Base-by-base conservation (phyloP, 1,284 basidiomycete species). In the Exsudoporus floridanus region DNA sequence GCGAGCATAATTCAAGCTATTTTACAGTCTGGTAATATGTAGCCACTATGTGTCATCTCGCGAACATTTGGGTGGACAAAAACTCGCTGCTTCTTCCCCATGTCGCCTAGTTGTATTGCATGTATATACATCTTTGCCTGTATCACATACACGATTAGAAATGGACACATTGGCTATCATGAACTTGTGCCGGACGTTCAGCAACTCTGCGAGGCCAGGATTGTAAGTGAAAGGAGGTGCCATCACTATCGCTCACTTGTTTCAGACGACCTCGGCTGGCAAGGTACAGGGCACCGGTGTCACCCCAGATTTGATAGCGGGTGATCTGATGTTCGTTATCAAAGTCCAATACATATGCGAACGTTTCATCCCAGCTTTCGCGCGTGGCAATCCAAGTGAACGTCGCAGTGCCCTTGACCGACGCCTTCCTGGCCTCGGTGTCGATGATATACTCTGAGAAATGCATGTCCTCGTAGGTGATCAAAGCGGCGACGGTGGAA, bases 231-330 rank as follows among this genome's bases (percentile, higher is more conserved):
- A 46, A 28, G 13, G n/a, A 27, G 23, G 16, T 10, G 37, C 3
- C 7, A 34, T 34, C 16, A 31, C 18, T 3, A 28, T 9, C 13
- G 16, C 56, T 47, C 44, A 60, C 63, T 41, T 55, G 21, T 34
- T 23, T 21, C 37, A 83, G 62, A 61, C 73, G 62, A n/a, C 84
- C 82, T 36, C 66, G 71, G 31, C 78, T 74, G 7, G 83, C 83
- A 30, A 86, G 73, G 65, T 84, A 84, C 14, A 80, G 77, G 8
- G 83, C 79, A 9, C 82, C 84, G 5, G 83, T 79, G 64, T 87
- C 84, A 13, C 81, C 82, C 84, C 84, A 87, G 0, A 87, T 76
- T 61, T 86, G 79, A 72, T 83, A 85, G 42, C 76, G 70, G 25
- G 71, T 73, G 21, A 87, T 71, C 66, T 80, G 84, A 44, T 67